These are phyloP conservation scores for Ettlia oleoabundans DNA, from an alignment of 139 green algal species.

Conservation along the genomic window DNA sequence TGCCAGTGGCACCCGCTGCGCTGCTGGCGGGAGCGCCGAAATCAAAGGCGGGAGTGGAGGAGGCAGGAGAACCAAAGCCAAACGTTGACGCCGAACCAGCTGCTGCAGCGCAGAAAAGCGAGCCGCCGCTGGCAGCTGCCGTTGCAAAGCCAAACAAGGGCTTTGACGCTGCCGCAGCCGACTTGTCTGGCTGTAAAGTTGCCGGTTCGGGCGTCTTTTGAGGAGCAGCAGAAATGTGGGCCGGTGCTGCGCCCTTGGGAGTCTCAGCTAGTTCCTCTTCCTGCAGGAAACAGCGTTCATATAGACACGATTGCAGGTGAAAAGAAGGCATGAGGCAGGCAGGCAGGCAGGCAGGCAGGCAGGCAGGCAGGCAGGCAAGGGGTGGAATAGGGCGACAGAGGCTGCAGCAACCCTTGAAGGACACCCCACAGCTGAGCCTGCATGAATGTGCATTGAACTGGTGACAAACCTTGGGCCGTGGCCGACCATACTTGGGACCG, in stretches of 20 bases:
- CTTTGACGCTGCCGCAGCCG: slow-evolving; percentile 9
- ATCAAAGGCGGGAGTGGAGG: neutral
- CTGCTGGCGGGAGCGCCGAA: slow-evolving; percentile 1
- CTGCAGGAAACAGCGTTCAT: too few relatives aligned
- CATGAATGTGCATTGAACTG: too few relatives aligned
- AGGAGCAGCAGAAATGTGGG: neutral
- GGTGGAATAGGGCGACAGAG: neutral
- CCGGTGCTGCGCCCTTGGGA: neutral
- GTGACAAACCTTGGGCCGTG: too few relatives aligned
- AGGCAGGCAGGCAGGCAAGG: neutral
- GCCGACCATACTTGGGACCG: too few relatives aligned
- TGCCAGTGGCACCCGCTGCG: neutral
- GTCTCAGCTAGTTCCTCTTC: slow-evolving; percentile 16
- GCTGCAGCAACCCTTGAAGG: neutral
- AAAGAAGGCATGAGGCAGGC: neutral
- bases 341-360: neutral
- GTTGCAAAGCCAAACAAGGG: slow-evolving; percentile 11
- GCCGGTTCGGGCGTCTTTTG: neutral
- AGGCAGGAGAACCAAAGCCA: neutral
- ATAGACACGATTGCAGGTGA: too few relatives aligned
- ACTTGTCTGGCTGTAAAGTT: neutral
- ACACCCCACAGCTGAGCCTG: too few relatives aligned
- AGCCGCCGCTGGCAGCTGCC: neutral
- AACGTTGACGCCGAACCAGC: neutral
- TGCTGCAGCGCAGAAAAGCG: neutral